Base-by-base conservation (phyloP, 202 grass and related monocot species). In the Schoenoplectus triqueter region DNA sequence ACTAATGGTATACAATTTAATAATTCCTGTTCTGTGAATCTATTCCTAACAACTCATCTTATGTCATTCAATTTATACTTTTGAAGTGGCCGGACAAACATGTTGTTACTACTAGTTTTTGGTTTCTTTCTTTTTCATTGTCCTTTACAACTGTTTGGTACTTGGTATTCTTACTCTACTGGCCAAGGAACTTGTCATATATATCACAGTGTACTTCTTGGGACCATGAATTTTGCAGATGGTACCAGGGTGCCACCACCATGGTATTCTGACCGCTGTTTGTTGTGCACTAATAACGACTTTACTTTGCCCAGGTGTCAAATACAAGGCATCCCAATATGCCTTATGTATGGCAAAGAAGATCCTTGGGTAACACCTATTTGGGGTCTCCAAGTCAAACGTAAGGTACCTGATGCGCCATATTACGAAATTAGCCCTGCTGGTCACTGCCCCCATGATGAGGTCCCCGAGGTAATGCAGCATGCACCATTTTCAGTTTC, bases 371-470 rank as follows among this genome's bases (percentile, higher is more conserved):
- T 98, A 84, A 88, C 66, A 85, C 96, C 96, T 31, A 83, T 95
- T 83, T 99, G 93, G 93, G 93, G 90, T 54, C 83, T 90, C 81
- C 91, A 91, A 89, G 88, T 93, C 18, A 98, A 98, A 85, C 82
- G 80, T 20, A 92, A 95, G 67, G 88, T 98, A 22, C 92, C 92
- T 5, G 89, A 92, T 84, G 91, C 88, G 78, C 92, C 92, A 45
- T 98, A 98, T 88, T 98, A 98, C 20, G 89, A 98, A 92, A 98
- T 98, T 69, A 92, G 89, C 85, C 92, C 95, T 19, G 95, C 95
- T 14, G 95, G 91, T 80, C 96, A 96, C 85, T 99, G 96, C 88
- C 96, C 96, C 21, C 96, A 99, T 31, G 96, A 96, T 60, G 96
- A 99, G 82, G 96, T 99, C 88, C 96, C 96, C 61, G 96, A 99